A percentile compares a stretch with the other conserved stretches of the same genome.
Evolutionary conservation across 257 asterid genomes (phyloP).

Genomic region (Solanum ossicruentum): DNA sequence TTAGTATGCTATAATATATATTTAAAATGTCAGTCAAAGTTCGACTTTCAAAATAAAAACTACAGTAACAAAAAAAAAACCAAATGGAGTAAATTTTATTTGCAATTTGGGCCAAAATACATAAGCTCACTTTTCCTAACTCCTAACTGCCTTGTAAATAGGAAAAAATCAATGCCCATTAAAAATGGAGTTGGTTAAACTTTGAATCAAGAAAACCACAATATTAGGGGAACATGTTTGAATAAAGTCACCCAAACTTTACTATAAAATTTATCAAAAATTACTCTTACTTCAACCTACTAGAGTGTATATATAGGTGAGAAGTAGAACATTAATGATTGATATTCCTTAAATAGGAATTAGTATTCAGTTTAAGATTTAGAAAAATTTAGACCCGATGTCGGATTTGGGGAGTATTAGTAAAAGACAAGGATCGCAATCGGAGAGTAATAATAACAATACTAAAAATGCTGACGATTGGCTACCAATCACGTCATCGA

Average conservation of each 20-base stretch:
- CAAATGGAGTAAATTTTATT: neutral
- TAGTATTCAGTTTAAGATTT: neutral
- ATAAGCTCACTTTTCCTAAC: too few species aligned
- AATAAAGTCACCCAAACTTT: neutral
- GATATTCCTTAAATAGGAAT: too few species aligned
- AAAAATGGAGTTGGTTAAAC: neutral
- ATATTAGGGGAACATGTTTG: neutral
- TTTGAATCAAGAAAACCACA: neutral
- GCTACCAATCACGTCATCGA: slow-evolving; percentile 30
- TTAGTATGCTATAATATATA: too few species aligned
- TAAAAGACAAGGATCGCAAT: neutral
- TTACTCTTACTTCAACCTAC: neutral
- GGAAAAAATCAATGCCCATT: neutral
- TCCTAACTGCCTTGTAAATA: too few species aligned
- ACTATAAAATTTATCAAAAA: too few species aligned
- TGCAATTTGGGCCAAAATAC: neutral
- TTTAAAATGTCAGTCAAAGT: too few species aligned
- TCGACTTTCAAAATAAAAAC: too few species aligned
- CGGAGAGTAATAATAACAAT: neutral
- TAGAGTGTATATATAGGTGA: neutral
- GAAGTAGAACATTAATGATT: neutral
- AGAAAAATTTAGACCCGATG: neutral
- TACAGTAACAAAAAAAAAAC: too few species aligned
- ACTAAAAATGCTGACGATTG: slow-evolving; percentile 5
- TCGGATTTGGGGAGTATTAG: neutral